Evolutionary conservation across 2,329 filamentous ascomycete genomes (phyloP).

Genomic region (Kalaharituber pfeilii): DNA sequence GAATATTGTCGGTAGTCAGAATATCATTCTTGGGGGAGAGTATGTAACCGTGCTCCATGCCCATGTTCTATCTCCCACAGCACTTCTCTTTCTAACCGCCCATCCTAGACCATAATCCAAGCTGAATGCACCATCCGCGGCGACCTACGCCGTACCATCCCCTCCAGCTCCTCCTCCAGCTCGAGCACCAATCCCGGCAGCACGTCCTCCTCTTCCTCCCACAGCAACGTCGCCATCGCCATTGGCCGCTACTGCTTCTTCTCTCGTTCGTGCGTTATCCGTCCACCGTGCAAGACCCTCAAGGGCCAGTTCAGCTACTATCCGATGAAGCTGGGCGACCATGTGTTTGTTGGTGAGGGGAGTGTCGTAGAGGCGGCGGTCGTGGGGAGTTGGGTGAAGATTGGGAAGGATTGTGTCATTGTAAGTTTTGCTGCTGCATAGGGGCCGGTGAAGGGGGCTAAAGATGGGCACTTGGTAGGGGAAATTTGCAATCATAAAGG

Average conservation of each 20-base stretch:
- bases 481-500: constrained; percentile 59
- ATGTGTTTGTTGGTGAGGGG: constrained; percentile 69
- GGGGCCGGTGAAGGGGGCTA: background rate
- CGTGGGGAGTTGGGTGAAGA: constrained; percentile 70
- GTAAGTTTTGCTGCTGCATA: constrained; percentile 8
- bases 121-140: constrained; percentile 87
- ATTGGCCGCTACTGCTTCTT: constrained; percentile 89
- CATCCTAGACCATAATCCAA: constrained; percentile 62
- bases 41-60: too few relatives aligned
- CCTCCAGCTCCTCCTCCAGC: constrained; percentile 14
- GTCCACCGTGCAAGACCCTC: constrained; percentile 67
- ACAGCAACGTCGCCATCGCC: constrained; percentile 56
- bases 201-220: too few relatives aligned
- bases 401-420: constrained; percentile 59
- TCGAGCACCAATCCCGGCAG: constrained; percentile 25
- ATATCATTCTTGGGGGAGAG: constrained; percentile 87
- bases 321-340: constrained; percentile 81
- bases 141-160: constrained; percentile 51
- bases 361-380: constrained; percentile 67
- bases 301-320: constrained; percentile 66
- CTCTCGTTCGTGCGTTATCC: constrained; percentile 56
- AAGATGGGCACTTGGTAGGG: constrained; percentile 11
- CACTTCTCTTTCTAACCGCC: too few relatives aligned
- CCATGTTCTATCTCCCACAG: too few relatives aligned
- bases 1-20: constrained; percentile 82